These are phyloP conservation scores for Monilinia aucupariae DNA, from an alignment of 2,329 filamentous ascomycete genomes.

Conservation along the genomic window DNA sequence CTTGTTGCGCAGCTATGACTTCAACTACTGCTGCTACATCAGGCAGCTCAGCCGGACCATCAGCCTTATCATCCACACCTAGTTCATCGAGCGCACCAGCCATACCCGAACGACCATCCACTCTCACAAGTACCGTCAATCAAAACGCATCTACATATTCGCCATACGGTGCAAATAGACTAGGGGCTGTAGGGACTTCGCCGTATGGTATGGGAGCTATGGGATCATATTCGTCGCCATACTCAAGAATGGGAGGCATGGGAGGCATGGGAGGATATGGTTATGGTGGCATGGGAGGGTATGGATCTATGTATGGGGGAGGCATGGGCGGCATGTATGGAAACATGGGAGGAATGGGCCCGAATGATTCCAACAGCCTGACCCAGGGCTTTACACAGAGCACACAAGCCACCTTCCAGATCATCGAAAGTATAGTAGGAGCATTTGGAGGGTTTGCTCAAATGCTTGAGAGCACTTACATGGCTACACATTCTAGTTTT, in stretches of 20 bases:
- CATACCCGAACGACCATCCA: conserved; percentile 74
- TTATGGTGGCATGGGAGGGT: conserved; percentile 40
- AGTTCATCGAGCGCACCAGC: conserved; percentile 49
- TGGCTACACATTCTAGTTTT: conserved; percentile 98
- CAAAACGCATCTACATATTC: conserved; percentile 84
- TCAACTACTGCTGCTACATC: conserved; percentile 29
- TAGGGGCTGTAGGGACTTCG: conserved; percentile 46
- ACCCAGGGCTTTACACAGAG: conserved; percentile 94
- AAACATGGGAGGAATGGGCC: conserved; percentile 51
- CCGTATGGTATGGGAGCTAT: conserved; percentile 40
- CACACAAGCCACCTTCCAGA: conserved; percentile 94
- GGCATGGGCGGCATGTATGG: conserved; percentile 37
- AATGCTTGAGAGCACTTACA: conserved; percentile 99
- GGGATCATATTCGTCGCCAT: conserved; percentile 34
- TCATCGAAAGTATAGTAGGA: conserved; percentile 94
- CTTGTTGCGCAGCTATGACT: conserved; percentile 34
- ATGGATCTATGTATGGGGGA: conserved; percentile 36
- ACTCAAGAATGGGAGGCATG: conserved; percentile 22
- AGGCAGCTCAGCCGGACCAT: conserved; percentile 38
- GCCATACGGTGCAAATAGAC: conserved; percentile 50
- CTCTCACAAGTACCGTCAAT: conserved; percentile 74
- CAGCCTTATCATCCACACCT: conserved; percentile 41
- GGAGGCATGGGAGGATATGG: conserved; percentile 35
- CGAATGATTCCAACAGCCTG: conserved; percentile 86
- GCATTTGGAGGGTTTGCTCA: conserved; percentile 97